Conservation (phyloP, 768 basidiomycete species). For the Saitozyma podzolica region DNA sequence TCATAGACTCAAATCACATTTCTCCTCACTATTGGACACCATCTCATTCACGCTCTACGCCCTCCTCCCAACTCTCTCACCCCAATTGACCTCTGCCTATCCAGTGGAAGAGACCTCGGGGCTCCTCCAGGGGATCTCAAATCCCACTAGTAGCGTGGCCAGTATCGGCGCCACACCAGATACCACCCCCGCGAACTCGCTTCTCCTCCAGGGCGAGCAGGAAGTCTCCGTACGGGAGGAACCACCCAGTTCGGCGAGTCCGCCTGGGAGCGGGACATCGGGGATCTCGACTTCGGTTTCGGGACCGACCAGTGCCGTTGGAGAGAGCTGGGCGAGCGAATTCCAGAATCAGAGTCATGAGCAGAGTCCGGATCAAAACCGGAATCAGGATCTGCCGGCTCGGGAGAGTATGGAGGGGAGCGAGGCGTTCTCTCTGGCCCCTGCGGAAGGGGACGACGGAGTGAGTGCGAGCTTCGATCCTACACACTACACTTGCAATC, state of each 20-base stretch:
- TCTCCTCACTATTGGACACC: constrained; percentile 46
- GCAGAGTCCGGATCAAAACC: neutral
- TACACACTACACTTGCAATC: neutral
- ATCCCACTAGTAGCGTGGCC: constrained; percentile 8
- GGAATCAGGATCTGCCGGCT: too few relatives aligned
- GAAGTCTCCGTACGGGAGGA: neutral
- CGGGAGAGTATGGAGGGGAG: too few relatives aligned
- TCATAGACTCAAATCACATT: constrained; percentile 43
- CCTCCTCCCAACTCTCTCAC: constrained; percentile 46
- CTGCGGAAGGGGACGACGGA: constrained; percentile 33
- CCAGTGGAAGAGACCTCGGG: constrained; percentile 42
- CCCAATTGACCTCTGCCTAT: constrained; percentile 37
- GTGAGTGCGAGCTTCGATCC: constrained; percentile 12
- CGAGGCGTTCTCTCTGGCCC: constrained; percentile 6
- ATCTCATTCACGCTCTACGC: constrained; percentile 52
- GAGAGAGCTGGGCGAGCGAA: constrained; percentile 42
- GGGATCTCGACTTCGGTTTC: neutral
- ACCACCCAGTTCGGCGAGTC: neutral
- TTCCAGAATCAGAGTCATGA: constrained; percentile 15
- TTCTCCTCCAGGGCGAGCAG: neutral
- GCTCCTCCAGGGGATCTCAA: constrained; percentile 34
- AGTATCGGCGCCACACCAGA: neutral
- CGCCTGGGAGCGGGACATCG: neutral
- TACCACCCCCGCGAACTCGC: neutral
- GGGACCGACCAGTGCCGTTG: neutral